These are phyloP conservation scores for Phalaenopsis hybrid DNA, from an alignment of 116 monocot genomes.

Conservation along the genomic window DNA sequence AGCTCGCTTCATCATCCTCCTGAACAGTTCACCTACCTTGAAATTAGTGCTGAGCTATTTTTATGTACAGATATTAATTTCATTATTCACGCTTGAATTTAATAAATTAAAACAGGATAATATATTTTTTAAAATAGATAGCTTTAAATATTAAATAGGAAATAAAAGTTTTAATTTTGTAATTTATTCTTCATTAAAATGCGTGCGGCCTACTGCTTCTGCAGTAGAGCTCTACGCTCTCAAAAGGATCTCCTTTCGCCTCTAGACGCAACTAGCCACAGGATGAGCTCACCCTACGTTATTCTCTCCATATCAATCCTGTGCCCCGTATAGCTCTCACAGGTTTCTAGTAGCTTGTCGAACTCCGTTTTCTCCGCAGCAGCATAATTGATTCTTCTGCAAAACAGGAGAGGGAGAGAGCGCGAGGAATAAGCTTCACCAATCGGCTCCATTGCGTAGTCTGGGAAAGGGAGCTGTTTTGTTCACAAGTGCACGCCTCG, in stretches of 20 bases:
- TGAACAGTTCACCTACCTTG: no score
- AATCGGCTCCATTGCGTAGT: neutral
- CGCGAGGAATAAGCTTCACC: neutral
- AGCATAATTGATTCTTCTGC: neutral
- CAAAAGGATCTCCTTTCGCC: neutral
- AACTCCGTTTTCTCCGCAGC: neutral
- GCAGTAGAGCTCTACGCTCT: neutral
- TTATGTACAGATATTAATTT: no score
- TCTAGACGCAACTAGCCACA: neutral
- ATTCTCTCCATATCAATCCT: neutral
- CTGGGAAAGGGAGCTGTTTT: constrained; percentile 6
- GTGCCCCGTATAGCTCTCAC: neutral
- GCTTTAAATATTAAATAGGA: no score
- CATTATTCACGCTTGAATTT: no score
- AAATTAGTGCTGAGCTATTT: no score
- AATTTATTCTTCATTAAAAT: neutral
- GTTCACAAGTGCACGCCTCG: constrained; percentile 8
- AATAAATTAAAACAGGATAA: no score
- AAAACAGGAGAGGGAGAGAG: neutral
- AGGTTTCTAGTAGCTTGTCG: neutral
- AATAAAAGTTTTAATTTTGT: no score
- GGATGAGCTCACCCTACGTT: constrained; percentile 2
- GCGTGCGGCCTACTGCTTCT: neutral
- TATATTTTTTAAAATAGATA: no score
- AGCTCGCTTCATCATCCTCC: no score